These are phyloP conservation scores for Wallacemonas sp. DNA, from an alignment of 208 protist genomes.

Conservation along the genomic window DNA sequence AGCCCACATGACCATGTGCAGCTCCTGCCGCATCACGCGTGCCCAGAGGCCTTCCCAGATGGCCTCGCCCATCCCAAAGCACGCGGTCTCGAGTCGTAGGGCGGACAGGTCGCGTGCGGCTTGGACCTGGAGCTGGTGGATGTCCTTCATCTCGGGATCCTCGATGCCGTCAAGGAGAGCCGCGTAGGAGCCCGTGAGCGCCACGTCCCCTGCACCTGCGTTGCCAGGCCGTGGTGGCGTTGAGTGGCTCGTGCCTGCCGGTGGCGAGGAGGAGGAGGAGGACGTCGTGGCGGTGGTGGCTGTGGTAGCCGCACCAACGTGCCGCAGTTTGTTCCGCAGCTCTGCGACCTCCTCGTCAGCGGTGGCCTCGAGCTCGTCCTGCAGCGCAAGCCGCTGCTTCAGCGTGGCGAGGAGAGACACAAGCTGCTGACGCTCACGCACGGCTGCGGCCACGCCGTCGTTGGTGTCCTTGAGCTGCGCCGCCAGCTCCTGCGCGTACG, in stretches of 20 bases:
- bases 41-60: constrained; percentile 87
- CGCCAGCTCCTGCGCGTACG: constrained; percentile 65
- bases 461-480: constrained; percentile 56
- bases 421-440: constrained; percentile 45
- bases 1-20: constrained; percentile 56
- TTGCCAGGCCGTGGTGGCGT: constrained; percentile 1
- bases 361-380: constrained; percentile 65
- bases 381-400: constrained; percentile 55
- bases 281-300: neutral
- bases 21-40: constrained; percentile 75
- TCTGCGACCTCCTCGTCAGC: constrained; percentile 69
- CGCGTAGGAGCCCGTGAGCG: constrained; percentile 17
- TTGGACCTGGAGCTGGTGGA: constrained; percentile 68
- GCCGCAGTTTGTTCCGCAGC: constrained; percentile 16
- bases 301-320: neutral
- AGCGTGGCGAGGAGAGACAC: constrained; percentile 42
- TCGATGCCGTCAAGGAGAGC: constrained; percentile 23
- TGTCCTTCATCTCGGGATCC: constrained; percentile 65
- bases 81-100: constrained; percentile 71
- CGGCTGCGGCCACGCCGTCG: constrained; percentile 41
- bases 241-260: constrained; percentile 3
- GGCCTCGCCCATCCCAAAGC: constrained; percentile 62
- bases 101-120: constrained; percentile 69
- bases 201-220: constrained; percentile 20
- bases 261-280: neutral